Evolutionary conservation across 352 stramenopile genomes (phyloP).

Genomic region (Phytopythium helicoides): DNA sequence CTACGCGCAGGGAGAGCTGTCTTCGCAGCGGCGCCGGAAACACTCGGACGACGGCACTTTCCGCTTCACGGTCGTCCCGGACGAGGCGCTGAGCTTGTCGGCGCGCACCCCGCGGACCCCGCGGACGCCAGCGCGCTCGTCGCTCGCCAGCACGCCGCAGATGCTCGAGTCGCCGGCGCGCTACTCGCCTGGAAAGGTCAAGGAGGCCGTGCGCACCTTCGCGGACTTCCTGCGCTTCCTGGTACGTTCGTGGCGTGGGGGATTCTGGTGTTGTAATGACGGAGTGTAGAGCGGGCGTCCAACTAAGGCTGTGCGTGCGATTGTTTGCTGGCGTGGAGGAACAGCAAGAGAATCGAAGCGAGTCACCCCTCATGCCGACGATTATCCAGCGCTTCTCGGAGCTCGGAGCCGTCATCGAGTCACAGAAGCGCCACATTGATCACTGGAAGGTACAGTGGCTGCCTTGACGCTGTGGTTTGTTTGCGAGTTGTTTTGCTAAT

Average conservation of each 20-base stretch:
- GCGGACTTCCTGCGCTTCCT: constrained; percentile 82
- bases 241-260: constrained; percentile 30
- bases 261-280: neutral
- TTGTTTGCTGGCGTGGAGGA: constrained; percentile 42
- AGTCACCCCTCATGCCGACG: constrained; percentile 68
- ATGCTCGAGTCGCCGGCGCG: constrained; percentile 50
- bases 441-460: constrained; percentile 55
- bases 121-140: constrained; percentile 27
- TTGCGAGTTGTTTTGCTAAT: too few relatives aligned
- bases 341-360: constrained; percentile 77
- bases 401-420: constrained; percentile 79
- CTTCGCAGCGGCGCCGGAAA: constrained; percentile 26
- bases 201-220: constrained; percentile 78
- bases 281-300: neutral
- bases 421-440: constrained; percentile 82
- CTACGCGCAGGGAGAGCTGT: constrained; percentile 3
- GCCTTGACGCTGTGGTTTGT: neutral
- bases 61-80: constrained; percentile 60
- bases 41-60: constrained; percentile 27
- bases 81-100: constrained; percentile 15
- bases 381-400: constrained; percentile 80
- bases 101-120: constrained; percentile 15
- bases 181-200: constrained; percentile 71
- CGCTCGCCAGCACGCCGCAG: constrained; percentile 26
- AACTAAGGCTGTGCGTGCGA: constrained; percentile 7